phyloP scores from a whole-genome alignment of 2,329 filamentous ascomycete genomes.

The Exophiala dermatitidis region DNA sequence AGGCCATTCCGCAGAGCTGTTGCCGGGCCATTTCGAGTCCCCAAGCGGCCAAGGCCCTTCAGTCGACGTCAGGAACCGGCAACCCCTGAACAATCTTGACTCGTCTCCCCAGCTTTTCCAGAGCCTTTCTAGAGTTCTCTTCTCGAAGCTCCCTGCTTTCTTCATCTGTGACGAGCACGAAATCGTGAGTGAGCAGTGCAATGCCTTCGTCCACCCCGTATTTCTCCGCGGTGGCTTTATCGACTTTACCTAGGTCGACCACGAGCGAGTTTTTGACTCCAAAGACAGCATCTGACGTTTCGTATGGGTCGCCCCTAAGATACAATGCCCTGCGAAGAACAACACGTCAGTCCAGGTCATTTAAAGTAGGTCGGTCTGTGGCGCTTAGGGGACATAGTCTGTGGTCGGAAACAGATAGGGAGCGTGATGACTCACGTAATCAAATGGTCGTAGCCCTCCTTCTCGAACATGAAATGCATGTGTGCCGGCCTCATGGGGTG shows the following conservation, averaged over 20 bases:
- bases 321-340: constrained; percentile 28
- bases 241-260: constrained; percentile 27
- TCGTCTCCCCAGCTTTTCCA: constrained; percentile 58
- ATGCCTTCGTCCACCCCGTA: constrained; percentile 27
- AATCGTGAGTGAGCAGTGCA: constrained; percentile 35
- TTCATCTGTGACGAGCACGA: constrained; percentile 40
- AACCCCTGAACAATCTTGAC: constrained; percentile 70
- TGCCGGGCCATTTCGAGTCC: neutral
- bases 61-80: constrained; percentile 64
- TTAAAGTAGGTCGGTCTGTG: constrained; percentile 39
- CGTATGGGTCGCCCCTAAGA: constrained; percentile 29
- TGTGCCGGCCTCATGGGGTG: constrained; percentile 72
- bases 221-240: constrained; percentile 26
- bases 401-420: too few relatives aligned
- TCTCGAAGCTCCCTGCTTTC: constrained; percentile 62
- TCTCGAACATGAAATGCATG: constrained; percentile 85
- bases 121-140: constrained; percentile 58
- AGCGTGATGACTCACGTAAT: constrained; percentile 65
- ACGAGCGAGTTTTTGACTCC: constrained; percentile 31
- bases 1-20: too few relatives aligned
- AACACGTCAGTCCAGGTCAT: neutral
- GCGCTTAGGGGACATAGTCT: too few relatives aligned
- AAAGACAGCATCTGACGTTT: constrained; percentile 30
- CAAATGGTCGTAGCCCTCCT: constrained; percentile 67
- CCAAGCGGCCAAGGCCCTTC: neutral